Base-by-base conservation (phyloP, 805 yeast genomes). In the Priceomyces melissophilus region DNA sequence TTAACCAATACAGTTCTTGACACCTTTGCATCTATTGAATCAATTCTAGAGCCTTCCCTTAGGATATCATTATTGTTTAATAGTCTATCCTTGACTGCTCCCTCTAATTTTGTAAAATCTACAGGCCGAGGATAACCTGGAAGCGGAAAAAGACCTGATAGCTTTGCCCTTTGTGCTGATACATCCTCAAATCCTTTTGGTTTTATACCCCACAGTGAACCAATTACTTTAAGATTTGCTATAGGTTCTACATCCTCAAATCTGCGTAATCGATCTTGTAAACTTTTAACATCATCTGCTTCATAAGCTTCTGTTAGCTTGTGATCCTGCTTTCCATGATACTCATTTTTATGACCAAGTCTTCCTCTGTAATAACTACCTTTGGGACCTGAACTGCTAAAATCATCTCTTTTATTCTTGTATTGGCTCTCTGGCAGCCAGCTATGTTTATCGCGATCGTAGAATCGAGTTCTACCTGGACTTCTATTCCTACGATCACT, bases 181-280 rank as follows among this genome's bases (percentile, higher is more conserved):
- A 84, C 80, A 5, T 76, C 75, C 53, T 86, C 93, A 55, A 84
- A 84, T 0, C 87, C 91, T 45, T 70, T 69, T 1, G 95, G 89
- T 27, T 73, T 71, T 16, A 76, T 65, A 38, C 87, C 93, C 95
- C 95, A 87, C 37, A 69, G 63, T 0, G 87, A 70, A 13, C 67
- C 69, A 10, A 62, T 52, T 10, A 82, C 65, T 36, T 65, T 63
- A n/a, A 85, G 58, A 34, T 75, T 65, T 32, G 77, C 75, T 25
- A 87, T 60, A 0, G 82, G 69, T 0, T 67, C 56, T 0, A 72
- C 75, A 14, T 60, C 55, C 3, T 58, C 57, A 10, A 79, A 55
- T 10, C 65, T 63, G 16, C 50, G 54, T 12, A 66, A 49, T n/a
- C 50, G 49, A 13, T 46, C 53, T 63, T 54, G 35, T 49, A 54